These are phyloP conservation scores for Sarocladiaceae sp. DNA, from an alignment of 2,329 filamentous ascomycete species.

Conservation along the genomic window DNA sequence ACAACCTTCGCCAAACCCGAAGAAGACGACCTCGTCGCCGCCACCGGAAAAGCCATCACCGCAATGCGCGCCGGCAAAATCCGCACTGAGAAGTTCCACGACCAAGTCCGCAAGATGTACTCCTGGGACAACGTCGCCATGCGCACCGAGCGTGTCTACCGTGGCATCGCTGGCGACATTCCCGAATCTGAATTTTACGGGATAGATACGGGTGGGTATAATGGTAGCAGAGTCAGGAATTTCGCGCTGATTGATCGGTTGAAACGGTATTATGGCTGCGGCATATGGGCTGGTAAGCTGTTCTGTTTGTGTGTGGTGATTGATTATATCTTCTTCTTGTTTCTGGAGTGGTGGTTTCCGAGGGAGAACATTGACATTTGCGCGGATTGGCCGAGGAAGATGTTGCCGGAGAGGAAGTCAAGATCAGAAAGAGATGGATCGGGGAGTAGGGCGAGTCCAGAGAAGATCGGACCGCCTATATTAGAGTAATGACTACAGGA, in stretches of 20 bases:
- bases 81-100: conserved; percentile 89
- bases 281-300: conserved; percentile 96
- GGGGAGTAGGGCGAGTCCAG: conserved; percentile 23
- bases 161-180: conserved; percentile 84
- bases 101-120: conserved; percentile 98
- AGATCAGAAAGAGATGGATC: conserved; percentile 13
- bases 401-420: conserved; percentile 23
- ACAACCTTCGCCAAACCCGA: conserved; percentile 96
- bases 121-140: conserved; percentile 95
- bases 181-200: conserved; percentile 86
- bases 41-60: conserved; percentile 84
- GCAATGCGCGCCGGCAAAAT: conserved; percentile 82
- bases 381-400: conserved; percentile 86
- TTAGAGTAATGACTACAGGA: not conserved
- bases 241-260: conserved; percentile 92
- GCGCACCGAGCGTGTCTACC: conserved; percentile 91
- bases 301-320: conserved; percentile 94
- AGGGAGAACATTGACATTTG: conserved; percentile 83
- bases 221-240: conserved; percentile 70
- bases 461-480: conserved; percentile 7
- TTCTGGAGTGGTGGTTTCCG: conserved; percentile 84
- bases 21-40: conserved; percentile 88
- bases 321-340: conserved; percentile 86
- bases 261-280: conserved; percentile 96
- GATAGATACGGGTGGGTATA: conserved; percentile 66